phyloP scores from a whole-genome alignment of 192 early-diverging fungal genomes.

The Entomortierella chlamydospora region DNA sequence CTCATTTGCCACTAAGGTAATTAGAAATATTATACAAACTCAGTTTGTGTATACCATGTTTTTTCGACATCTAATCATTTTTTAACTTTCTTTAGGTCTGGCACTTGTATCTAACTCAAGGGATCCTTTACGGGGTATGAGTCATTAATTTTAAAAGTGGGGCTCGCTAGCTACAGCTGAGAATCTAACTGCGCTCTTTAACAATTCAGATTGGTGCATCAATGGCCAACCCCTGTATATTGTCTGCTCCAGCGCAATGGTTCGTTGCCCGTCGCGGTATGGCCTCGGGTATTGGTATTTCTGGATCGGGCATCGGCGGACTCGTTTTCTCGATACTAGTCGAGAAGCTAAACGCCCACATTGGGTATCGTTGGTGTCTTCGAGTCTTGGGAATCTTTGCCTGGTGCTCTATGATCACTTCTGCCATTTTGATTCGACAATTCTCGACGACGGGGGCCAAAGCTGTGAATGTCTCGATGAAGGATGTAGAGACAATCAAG shows the following conservation, averaged over 20 bases:
- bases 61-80: neutral
- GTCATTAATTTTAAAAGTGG: too few relatives aligned
- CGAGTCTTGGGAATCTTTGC: slow-evolving; percentile 70
- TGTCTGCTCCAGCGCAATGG: slow-evolving; percentile 77
- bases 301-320: slow-evolving; percentile 83
- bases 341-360: slow-evolving; percentile 64
- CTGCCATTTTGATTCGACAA: slow-evolving; percentile 54
- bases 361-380: slow-evolving; percentile 75
- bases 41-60: neutral
- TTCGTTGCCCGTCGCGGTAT: slow-evolving; percentile 71
- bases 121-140: slow-evolving; percentile 55
- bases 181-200: too few relatives aligned
- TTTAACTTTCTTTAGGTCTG: slow-evolving; percentile 32
- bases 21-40: neutral
- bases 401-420: slow-evolving; percentile 54
- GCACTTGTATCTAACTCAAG: slow-evolving; percentile 62
- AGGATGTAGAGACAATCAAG: slow-evolving; percentile 51
- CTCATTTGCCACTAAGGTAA: slow-evolving; percentile 59
- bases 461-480: slow-evolving; percentile 44
- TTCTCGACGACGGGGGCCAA: slow-evolving; percentile 19
- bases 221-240: slow-evolving; percentile 52
- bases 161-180: too few relatives aligned
- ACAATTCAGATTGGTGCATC: slow-evolving; percentile 38
- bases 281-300: slow-evolving; percentile 78
- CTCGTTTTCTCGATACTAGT: slow-evolving; percentile 70